Evolutionary conservation across 129 eudicot species (phyloP), one percentile per base, ranked within the genome.

Genomic region (Helichrysum umbraculigerum): DNA sequence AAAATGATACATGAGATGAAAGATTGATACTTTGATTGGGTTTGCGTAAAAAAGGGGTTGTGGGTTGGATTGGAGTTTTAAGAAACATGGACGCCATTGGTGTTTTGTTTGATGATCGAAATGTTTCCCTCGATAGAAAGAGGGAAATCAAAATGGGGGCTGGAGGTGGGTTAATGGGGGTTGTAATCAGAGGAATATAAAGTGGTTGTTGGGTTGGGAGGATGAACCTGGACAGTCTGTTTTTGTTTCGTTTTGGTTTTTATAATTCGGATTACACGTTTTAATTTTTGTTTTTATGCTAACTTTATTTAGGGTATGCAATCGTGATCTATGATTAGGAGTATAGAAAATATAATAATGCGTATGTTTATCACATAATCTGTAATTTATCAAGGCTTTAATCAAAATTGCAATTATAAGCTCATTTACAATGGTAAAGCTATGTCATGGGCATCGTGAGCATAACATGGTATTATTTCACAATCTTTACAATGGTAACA

Each of bases 51-150:
- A 57, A 19, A 19, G 3, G 28, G 28, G 62, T 29, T 78, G 78
- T 57, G 28, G 81, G 60, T 16, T 71, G 74, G 12, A 76, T 61
- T 34, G 87, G 88, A 7, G 87, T 79, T 58, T 83, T 87, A 86
- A 73, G 19, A 85, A 78, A 68, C 88, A 87, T 87, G 76, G 96
- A 33, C 20, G 92, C 89, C 92, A 87, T 86, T 81, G 65, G 42
- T 70, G 17, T 25, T 41, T 21, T 0, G 17, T 70, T 25, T 15
- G 76, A 30, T 39, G 28, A 32, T 20, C 7, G 8, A 25, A 4
- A 50, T 22, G 15, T 20, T 56, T 28, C 63, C 57, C 68, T 4
- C 28, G 60, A 56, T 16, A 0, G 32, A 25, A 47, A 25, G 59
- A 41, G 74, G 37, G 61, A 50, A 28, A 61, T 61, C 7, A 8